phyloP scores from a whole-genome alignment of 305 asterid species.

The Plantago coronopus region DNA sequence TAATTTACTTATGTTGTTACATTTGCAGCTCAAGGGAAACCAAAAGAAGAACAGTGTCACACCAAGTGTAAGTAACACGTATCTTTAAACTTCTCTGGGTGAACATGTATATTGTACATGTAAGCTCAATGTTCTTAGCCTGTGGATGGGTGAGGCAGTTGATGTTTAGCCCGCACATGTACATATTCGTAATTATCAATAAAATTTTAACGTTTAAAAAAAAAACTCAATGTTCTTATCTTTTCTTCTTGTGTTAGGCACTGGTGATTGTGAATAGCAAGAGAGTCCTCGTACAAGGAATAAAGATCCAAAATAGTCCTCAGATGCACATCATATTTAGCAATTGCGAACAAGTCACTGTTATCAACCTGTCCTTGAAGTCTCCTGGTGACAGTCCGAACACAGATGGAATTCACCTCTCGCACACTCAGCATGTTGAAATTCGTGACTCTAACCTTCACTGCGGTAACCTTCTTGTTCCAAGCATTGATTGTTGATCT shows the following conservation, averaged over 20 bases:
- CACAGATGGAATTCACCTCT: slow-evolving; percentile 29
- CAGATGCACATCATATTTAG: slow-evolving; percentile 20
- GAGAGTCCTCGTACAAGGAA: slow-evolving; percentile 20
- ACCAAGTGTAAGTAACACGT: slow-evolving; percentile 5
- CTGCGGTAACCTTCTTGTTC: slow-evolving; percentile 22
- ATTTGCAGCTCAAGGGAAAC: background rate
- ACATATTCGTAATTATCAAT: too few relatives aligned
- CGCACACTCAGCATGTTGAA: slow-evolving; percentile 18
- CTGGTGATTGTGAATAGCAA: slow-evolving; percentile 4
- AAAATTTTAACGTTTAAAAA: too few relatives aligned
- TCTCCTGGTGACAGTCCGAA: slow-evolving; percentile 29
- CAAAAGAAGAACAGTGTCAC: background rate
- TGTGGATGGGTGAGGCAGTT: too few relatives aligned
- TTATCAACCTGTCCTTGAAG: slow-evolving; percentile 3
- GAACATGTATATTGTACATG: too few relatives aligned
- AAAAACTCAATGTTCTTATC: too few relatives aligned
- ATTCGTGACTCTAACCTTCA: slow-evolving; percentile 22
- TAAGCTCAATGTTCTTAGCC: too few relatives aligned
- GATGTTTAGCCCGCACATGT: too few relatives aligned
- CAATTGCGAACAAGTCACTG: background rate
- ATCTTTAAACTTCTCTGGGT: too few relatives aligned
- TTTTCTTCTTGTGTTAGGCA: slow-evolving; percentile 16
- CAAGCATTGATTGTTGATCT: background rate
- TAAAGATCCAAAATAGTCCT: slow-evolving; percentile 21
- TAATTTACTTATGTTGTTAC: too few relatives aligned